Base-by-base conservation (phyloP, 1,284 basidiomycete species). In the Microbotryum saponariae region DNA sequence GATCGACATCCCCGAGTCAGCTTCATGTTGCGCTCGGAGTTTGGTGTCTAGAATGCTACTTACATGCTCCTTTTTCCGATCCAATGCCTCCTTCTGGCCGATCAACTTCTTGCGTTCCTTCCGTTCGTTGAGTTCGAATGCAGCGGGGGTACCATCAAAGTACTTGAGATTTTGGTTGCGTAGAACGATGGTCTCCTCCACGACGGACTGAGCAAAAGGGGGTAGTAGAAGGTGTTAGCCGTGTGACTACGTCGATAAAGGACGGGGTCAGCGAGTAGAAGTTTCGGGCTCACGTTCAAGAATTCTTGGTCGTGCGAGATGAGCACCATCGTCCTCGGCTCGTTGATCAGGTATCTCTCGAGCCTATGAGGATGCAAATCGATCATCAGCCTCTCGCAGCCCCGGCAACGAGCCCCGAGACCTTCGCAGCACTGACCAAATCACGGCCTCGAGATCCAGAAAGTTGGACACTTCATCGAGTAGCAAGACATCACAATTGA, bases 291-390 rank as follows among this genome's bases (percentile, higher is more conserved):
- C 37, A 42, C 76, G 69, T 87, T 82, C 23, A 86, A 76, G 70
- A 89, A 88, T 33, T 81, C 81, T 53, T 83, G 82, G 71, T 89
- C 87, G 73, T 89, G 87, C 0, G 85, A 83, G 27, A 85, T 77
- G 58, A 79, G 76, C 31, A 88, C 79, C 12, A 88, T 75, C 0
- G 85, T 84, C 4, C 80, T 73, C 74, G 50, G 76, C 18, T 56
- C 52, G 1, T 77, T 63, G 1, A 55, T 68, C 25, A 88, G 78
- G 68, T 84, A 83, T 3, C 78, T 74, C 70, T 87, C 81, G 3
- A 80, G 76, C 74, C 77, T 56, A 33, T 21, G 4, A 2, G 37
- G 37, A 42, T 4, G 37, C 20, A 54, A 51, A 14, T 46, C 18
- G 18, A 51, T 25, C 23, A n/a, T 20, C 47, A 48, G 47, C 20